Conservation (phyloP, 169 alveolate genomes). For the Plasmodium adleri region DNA sequence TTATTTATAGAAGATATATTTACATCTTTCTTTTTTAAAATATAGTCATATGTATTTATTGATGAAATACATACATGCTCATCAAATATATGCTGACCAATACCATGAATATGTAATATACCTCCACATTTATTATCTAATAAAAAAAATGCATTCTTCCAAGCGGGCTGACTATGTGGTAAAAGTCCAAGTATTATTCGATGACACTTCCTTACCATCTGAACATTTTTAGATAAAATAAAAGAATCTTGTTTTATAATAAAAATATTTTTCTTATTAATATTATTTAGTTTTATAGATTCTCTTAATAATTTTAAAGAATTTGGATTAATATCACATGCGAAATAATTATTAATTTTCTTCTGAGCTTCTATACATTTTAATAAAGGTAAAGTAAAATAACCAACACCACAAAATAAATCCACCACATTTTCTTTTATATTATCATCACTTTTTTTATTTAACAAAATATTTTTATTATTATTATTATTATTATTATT, state of each 20-base stretch:
- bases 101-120: slow-evolving; percentile 81
- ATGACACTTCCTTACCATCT: slow-evolving; percentile 75
- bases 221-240: slow-evolving; percentile 58
- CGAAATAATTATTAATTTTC: slow-evolving; percentile 63
- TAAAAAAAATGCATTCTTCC: slow-evolving; percentile 82
- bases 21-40: background rate
- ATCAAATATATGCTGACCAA: slow-evolving; percentile 13
- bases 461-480: slow-evolving; percentile 31
- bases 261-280: slow-evolving; percentile 16
- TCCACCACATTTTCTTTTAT: slow-evolving; percentile 83
- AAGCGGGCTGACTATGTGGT: slow-evolving; percentile 81
- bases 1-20: background rate
- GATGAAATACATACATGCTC: background rate
- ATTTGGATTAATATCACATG: slow-evolving; percentile 80
- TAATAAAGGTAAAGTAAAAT: slow-evolving; percentile 82
- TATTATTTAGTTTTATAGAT: slow-evolving; percentile 22
- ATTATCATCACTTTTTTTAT: background rate
- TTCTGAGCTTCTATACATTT: slow-evolving; percentile 53
- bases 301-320: slow-evolving; percentile 57
- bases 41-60: slow-evolving; percentile 24
- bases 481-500: slow-evolving; percentile 24
- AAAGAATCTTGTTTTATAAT: slow-evolving; percentile 35
- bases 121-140: slow-evolving; percentile 80
- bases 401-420: slow-evolving; percentile 87
- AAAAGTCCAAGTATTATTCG: slow-evolving; percentile 81